Conservation (phyloP, 768 basidiomycete genomes). For the Gymnopilus dilepis region DNA sequence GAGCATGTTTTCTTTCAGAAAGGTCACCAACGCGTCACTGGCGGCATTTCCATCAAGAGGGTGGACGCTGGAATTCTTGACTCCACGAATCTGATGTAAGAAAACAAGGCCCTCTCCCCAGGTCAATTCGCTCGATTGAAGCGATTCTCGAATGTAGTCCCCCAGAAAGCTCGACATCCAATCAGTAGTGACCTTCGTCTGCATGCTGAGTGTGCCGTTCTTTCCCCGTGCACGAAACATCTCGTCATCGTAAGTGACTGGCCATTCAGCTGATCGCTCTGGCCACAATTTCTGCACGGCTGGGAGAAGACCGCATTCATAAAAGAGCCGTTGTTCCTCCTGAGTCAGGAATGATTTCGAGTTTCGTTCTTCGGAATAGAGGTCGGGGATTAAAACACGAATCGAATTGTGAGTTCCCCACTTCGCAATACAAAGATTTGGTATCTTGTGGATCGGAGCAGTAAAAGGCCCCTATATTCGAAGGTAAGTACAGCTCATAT, state of each 20-base stretch:
- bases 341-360: constrained; percentile 14
- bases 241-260: constrained; percentile 25
- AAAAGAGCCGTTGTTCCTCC: constrained; percentile 22
- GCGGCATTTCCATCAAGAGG: not conserved
- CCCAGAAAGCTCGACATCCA: constrained; percentile 23
- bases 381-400: constrained; percentile 31
- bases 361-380: constrained; percentile 18
- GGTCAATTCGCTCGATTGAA: not conserved
- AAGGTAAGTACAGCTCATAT: not conserved
- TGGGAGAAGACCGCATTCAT: constrained; percentile 30
- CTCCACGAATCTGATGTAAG: constrained; percentile 34
- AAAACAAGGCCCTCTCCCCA: constrained; percentile 32
- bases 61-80: constrained; percentile 29
- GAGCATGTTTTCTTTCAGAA: constrained; percentile 3
- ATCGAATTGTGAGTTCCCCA: constrained; percentile 25
- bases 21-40: not conserved
- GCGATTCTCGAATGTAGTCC: constrained; percentile 15
- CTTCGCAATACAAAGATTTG: constrained; percentile 32
- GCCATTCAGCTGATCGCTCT: constrained; percentile 27
- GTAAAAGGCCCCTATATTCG: constrained; percentile 10
- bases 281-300: constrained; percentile 16
- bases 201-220: constrained; percentile 22
- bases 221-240: constrained; percentile 23
- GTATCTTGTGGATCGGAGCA: constrained; percentile 30
- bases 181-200: constrained; percentile 21